Percentiles rank a stretch among this genome's conserved stretches.
These are phyloP conservation scores for Ogataea paraovalis DNA, from an alignment of 805 yeast genomes.

Conservation along the genomic window DNA sequence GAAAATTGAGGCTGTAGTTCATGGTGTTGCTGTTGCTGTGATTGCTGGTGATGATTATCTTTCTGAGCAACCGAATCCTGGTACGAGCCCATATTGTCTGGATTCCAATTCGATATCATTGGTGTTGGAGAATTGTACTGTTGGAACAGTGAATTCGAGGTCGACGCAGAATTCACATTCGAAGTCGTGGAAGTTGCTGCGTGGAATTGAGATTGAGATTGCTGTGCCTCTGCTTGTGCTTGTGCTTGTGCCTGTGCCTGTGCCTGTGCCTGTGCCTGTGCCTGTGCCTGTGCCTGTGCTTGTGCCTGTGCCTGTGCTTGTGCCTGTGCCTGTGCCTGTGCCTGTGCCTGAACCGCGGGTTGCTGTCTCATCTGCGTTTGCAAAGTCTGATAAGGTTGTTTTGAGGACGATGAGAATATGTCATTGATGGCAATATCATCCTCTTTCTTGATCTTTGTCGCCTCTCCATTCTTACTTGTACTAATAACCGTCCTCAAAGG, in stretches of 20 bases:
- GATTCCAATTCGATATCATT: slow-evolving; percentile 18
- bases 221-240: no score
- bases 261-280: slow-evolving; percentile 12
- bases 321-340: slow-evolving; percentile 9
- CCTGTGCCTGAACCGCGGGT: slow-evolving; percentile 11
- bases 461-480: not conserved
- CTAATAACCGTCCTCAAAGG: slow-evolving; percentile 17
- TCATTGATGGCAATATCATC: slow-evolving; percentile 31
- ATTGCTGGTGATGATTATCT: not conserved
- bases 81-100: slow-evolving; percentile 21
- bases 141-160: slow-evolving; percentile 11
- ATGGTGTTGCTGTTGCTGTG: slow-evolving; percentile 5
- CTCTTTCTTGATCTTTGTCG: slow-evolving; percentile 11
- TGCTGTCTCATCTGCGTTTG: slow-evolving; percentile 23
- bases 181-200: slow-evolving; percentile 2
- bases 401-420: slow-evolving; percentile 25
- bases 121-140: slow-evolving; percentile 10
- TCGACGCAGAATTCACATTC: not conserved
- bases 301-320: slow-evolving; percentile 10
- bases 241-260: slow-evolving; percentile 12
- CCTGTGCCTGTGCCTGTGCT: slow-evolving; percentile 8
- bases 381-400: slow-evolving; percentile 15
- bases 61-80: not conserved
- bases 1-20: not conserved
- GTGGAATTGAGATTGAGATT: slow-evolving; percentile 11